A percentile compares a stretch with the other conserved stretches of the same genome.
Evolutionary conservation across 106 monocot species (phyloP).

Genomic region (Dactylorhiza incarnata): DNA sequence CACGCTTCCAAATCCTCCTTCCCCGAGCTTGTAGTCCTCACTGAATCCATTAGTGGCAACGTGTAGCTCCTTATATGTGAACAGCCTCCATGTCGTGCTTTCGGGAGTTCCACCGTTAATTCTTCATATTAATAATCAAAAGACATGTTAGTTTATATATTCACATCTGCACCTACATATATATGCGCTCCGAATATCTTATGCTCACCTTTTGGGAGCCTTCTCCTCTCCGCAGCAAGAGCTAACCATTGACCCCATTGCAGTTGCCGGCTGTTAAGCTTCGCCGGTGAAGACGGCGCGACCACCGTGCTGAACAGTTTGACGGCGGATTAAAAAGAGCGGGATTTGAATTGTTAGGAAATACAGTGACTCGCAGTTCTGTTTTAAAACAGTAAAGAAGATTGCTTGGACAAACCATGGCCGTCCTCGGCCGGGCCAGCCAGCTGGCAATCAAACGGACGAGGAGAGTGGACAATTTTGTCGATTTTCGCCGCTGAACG

Average conservation of each 20-base stretch:
- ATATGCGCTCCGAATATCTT: not conserved
- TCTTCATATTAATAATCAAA: not conserved
- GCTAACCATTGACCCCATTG: slow-evolving; percentile 20
- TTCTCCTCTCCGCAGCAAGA: slow-evolving; percentile 20
- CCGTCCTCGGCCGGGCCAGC: not conserved
- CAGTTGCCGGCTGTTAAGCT: not conserved
- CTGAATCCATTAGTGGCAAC: slow-evolving; percentile 30
- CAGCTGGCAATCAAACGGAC: not conserved
- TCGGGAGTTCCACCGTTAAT: not conserved
- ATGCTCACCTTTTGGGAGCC: slow-evolving; percentile 13
- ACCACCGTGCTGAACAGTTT: too few relatives aligned
- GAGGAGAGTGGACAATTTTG: too few relatives aligned
- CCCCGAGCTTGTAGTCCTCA: slow-evolving; percentile 34
- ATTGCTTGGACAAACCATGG: not conserved
- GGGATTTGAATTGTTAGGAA: not conserved
- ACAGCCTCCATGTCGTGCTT: slow-evolving; percentile 31
- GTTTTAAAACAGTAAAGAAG: not conserved
- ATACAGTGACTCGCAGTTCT: not conserved
- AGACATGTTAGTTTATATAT: not conserved
- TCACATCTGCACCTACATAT: not conserved
- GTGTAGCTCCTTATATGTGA: slow-evolving; percentile 32
- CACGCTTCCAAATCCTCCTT: slow-evolving; percentile 44
- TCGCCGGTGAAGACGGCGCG: not conserved
- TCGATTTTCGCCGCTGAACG: too few relatives aligned
- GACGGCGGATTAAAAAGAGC: not conserved